Base-by-base conservation (phyloP, 2,329 filamentous ascomycete species). In the Diaporthe citrichinensis region DNA sequence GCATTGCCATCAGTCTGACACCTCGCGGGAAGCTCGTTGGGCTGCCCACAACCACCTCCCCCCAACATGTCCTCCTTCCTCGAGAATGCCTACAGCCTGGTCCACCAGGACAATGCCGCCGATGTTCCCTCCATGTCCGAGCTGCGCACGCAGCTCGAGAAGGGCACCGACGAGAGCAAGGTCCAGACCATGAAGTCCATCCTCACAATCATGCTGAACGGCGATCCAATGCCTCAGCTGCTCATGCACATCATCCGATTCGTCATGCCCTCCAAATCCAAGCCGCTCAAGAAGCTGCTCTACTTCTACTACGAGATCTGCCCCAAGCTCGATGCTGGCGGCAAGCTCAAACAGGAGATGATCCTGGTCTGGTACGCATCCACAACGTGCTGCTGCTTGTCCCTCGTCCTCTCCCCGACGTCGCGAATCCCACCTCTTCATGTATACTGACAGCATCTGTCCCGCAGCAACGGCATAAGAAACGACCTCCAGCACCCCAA, bases 171-270 rank as follows among this genome's bases (percentile, higher is more conserved):
- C 85, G 95, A 98, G 86, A 92, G 91, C 82, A 98, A 98, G 89
- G 90, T 96, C 84, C 95, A 98, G 79, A 98, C 95, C 76, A 97
- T 97, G 95, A 97, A 97, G 92, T 94, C 92, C 87, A 95, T 99
- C 84, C 88, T 98, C 83, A 98, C 95, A 78, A 92, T 98, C 83
- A 98, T 99, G 97, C 92, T 99, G 82, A 98, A 98, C 84, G 97
- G 97, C 80, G 96, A 99, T 83, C 93, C 97, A 55, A 97, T 99
- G 93, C 94, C 96, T 36, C 93, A 95, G 80, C 90, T 99, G 28
- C 92, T 99, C 80, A 99, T 99, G 97, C 97, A 98, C 88, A 99
- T 99, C 83, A 99, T 99, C 85, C 95, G 97, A 84, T 99, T 99
- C 84, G 96, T 99, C 81, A 99, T 99, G 97, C 97, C 97, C 20